phyloP scores from a whole-genome alignment of 163 green algal species.

The Picocystis sp. region DNA sequence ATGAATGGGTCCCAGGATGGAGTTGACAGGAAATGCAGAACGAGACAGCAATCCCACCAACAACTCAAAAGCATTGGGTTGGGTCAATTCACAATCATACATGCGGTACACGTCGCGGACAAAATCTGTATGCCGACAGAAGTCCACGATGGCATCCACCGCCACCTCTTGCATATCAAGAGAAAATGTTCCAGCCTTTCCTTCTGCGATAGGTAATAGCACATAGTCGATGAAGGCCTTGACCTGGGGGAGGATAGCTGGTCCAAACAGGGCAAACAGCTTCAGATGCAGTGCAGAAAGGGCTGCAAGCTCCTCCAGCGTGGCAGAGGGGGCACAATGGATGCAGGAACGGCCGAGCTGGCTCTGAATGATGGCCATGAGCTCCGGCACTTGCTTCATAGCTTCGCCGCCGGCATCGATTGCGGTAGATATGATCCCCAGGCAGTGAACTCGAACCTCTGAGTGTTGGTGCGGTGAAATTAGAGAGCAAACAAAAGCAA shows the following conservation, averaged over 20 bases:
- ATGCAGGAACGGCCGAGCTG: too few species aligned
- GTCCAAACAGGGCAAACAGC: too few species aligned
- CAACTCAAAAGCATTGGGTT: constrained; percentile 63
- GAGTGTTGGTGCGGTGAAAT: too few species aligned
- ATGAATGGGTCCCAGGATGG: constrained; percentile 47
- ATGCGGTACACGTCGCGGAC: constrained; percentile 64
- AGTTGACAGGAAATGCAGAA: constrained; percentile 64
- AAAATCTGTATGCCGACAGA: constrained; percentile 68
- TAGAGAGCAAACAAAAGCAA: constrained; percentile 13
- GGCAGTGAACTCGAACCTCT: too few species aligned
- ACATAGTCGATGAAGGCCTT: constrained; percentile 63
- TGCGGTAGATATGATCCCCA: too few species aligned
- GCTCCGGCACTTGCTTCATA: too few species aligned
- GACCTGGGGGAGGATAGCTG: constrained; percentile 26
- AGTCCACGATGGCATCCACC: constrained; percentile 80
- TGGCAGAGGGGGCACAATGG: too few species aligned
- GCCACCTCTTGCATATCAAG: constrained; percentile 61
- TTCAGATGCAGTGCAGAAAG: constrained; percentile 1
- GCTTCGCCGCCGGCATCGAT: too few species aligned
- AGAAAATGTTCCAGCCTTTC: neutral
- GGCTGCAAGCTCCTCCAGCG: constrained; percentile 21
- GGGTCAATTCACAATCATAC: constrained; percentile 74
- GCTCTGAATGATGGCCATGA: too few species aligned
- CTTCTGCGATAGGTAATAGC: constrained; percentile 60
- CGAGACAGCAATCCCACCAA: constrained; percentile 45